Percentiles rank a stretch among this genome's conserved stretches.
Conservation (phyloP, 2,329 filamentous ascomycete genomes). For the Capronia coronata region DNA sequence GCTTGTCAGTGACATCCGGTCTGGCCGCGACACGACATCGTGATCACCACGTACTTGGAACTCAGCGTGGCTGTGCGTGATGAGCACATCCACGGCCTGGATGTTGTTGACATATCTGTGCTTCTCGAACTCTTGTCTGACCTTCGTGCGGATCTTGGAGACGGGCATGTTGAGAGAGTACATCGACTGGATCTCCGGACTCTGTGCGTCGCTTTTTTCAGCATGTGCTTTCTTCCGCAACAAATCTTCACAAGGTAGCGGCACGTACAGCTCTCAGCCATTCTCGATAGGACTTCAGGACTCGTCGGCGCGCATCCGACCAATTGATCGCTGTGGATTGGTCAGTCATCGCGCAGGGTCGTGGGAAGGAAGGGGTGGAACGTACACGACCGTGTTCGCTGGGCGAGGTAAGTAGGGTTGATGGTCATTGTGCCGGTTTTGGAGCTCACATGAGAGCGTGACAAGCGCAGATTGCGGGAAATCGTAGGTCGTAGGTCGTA, state of each 20-base stretch:
- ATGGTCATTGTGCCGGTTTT: slow-evolving; percentile 63
- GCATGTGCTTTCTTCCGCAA: neutral
- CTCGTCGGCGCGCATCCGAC: slow-evolving; percentile 79
- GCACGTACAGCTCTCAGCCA: slow-evolving; percentile 86
- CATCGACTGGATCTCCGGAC: slow-evolving; percentile 94
- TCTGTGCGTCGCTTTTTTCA: slow-evolving; percentile 50
- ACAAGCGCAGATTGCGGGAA: neutral
- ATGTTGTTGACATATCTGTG: slow-evolving; percentile 90
- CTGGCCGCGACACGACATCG: neutral
- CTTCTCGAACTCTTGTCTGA: slow-evolving; percentile 94
- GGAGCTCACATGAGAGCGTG: slow-evolving; percentile 20
- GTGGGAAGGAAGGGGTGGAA: slow-evolving; percentile 20
- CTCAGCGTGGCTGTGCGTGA: slow-evolving; percentile 87
- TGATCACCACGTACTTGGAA: slow-evolving; percentile 64
- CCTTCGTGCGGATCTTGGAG: slow-evolving; percentile 80
- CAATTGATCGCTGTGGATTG: slow-evolving; percentile 68
- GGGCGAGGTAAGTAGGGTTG: slow-evolving; percentile 85
- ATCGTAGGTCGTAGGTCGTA: slow-evolving; percentile 3
- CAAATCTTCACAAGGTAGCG: neutral
- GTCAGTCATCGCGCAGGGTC: slow-evolving; percentile 28
- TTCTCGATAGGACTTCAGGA: slow-evolving; percentile 82
- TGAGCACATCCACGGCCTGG: slow-evolving; percentile 75
- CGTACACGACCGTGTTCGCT: slow-evolving; percentile 71
- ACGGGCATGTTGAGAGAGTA: slow-evolving; percentile 89
- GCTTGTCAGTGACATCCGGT: neutral